Base-by-base conservation (phyloP, 75 land plant species). In the Larix kaempferi region DNA sequence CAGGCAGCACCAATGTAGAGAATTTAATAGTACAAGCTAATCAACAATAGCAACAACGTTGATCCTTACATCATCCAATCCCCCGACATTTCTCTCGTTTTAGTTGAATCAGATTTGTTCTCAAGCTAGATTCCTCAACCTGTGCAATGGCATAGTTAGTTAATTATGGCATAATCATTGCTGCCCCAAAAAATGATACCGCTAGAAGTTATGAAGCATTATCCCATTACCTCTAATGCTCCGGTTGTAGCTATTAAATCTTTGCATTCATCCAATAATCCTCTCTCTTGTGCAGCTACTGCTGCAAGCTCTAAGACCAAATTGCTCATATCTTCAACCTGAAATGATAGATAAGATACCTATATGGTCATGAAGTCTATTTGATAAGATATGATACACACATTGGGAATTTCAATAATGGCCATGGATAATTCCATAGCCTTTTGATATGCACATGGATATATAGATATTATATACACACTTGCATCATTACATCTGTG, bases 261-360 rank as follows among this genome's bases (percentile, higher is more conserved):
- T 72, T 80, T 86, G 41, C 89, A 88, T 71, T 89, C 88, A 55
- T 88, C 85, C 73, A 89, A 49, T 29, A 88, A 58, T 17, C 85
- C 83, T 77, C 75, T 76, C 41, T 87, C 91, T 75, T 88, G 90
- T 56, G 90, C 87, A 33, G 83, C 82, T 57, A 83, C 66, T 61
- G 73, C 64, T 78, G 86, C 85, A 37, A 89, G 76, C 22, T 88
- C 85, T 26, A 81, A 80, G 11, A 85, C 77, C 55, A 88, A 52
- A 2, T 67, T 77, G 35, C 76, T 83, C 57, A 82, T 79, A 16
- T 74, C 81, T 58, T 89, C 83, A 27, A 81, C 87, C 91, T 89
- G 81, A 13, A 76, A 59, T n/a, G 14, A 16, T 49, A 33, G 66
- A 16, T 64, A 10, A 19, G 3, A 64, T 64, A 16, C 4, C 13